Conservation (phyloP, 2,329 filamentous ascomycete genomes). For the Fusarium luffae region DNA sequence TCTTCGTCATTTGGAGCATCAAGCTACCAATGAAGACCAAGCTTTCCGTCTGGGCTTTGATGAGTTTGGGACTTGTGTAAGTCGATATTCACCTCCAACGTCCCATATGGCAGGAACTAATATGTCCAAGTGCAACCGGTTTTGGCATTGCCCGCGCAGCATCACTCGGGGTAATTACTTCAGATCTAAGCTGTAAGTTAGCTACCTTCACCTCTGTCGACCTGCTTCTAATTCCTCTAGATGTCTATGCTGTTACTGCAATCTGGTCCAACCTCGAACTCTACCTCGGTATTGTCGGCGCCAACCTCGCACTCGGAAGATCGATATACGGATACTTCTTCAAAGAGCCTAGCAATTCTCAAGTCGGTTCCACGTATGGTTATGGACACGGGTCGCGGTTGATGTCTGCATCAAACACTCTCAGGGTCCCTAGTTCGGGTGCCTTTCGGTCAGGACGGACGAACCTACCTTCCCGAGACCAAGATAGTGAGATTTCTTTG, state of each 20-base stretch:
- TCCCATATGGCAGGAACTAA: not conserved
- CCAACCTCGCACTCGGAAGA: conserved; percentile 43
- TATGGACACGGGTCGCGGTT: conserved; percentile 9
- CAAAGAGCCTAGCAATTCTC: not conserved
- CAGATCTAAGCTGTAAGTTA: conserved; percentile 38
- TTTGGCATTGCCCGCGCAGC: conserved; percentile 39
- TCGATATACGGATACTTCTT: conserved; percentile 37
- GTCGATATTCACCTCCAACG: not conserved
- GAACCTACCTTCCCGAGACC: conserved; percentile 6
- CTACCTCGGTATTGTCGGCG: conserved; percentile 53
- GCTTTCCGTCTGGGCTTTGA: conserved; percentile 47
- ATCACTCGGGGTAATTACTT: conserved; percentile 34
- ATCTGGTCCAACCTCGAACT: conserved; percentile 55
- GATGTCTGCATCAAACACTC: conserved; percentile 15
- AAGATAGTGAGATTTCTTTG: conserved; percentile 39
- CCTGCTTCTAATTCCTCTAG: conserved; percentile 13
- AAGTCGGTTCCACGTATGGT: conserved; percentile 11
- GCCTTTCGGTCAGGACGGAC: conserved; percentile 13
- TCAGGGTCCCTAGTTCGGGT: conserved; percentile 16
- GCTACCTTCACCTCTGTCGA: fast-evolving
- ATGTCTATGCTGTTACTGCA: conserved; percentile 49
- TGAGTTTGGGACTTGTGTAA: conserved; percentile 47
- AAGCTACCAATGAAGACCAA: conserved; percentile 48
- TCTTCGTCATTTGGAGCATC: conserved; percentile 50
- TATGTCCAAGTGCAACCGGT: conserved; percentile 27